Evolutionary conservation across 805 yeast genomes (phyloP).

Genomic region (Zygosaccharomyces siamensis): DNA sequence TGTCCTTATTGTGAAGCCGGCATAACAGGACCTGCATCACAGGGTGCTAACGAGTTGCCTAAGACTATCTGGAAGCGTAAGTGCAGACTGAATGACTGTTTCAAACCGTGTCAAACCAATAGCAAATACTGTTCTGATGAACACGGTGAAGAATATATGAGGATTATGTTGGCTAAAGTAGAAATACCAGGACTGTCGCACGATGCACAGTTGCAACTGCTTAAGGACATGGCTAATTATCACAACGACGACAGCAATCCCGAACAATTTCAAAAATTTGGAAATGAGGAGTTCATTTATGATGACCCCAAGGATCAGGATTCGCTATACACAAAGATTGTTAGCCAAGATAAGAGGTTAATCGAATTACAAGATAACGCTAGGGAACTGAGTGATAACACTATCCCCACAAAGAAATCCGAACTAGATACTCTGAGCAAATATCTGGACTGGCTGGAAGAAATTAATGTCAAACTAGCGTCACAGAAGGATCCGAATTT

Average conservation of each 20-base stretch:
- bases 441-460: conserved; percentile 34
- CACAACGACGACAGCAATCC: conserved; percentile 1
- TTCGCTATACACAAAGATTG: conserved; percentile 16
- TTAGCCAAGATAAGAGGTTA: conserved; percentile 19
- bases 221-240: conserved; percentile 9
- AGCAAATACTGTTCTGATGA: conserved; percentile 73
- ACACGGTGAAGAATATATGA: conserved; percentile 49
- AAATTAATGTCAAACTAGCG: conserved; percentile 18
- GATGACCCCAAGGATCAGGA: conserved; percentile 13
- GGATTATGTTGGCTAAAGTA: conserved; percentile 13
- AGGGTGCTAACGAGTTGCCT: conserved; percentile 33
- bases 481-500: not conserved
- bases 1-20: conserved; percentile 66
- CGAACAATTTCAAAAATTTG: conserved; percentile 20
- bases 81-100: conserved; percentile 60
- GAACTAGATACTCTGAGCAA: conserved; percentile 14
- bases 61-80: conserved; percentile 67
- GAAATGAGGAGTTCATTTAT: conserved; percentile 19
- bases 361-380: conserved; percentile 14
- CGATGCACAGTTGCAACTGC: conserved; percentile 5
- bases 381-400: conserved; percentile 12
- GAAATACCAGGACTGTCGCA: conserved; percentile 3
- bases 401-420: conserved; percentile 14
- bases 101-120: conserved; percentile 26
- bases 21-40: conserved; percentile 34